Evolutionary conservation across 129 eudicot genomes (phyloP), one percentile per base, ranked within the genome.

Genomic region (Ambrosia trifida): DNA sequence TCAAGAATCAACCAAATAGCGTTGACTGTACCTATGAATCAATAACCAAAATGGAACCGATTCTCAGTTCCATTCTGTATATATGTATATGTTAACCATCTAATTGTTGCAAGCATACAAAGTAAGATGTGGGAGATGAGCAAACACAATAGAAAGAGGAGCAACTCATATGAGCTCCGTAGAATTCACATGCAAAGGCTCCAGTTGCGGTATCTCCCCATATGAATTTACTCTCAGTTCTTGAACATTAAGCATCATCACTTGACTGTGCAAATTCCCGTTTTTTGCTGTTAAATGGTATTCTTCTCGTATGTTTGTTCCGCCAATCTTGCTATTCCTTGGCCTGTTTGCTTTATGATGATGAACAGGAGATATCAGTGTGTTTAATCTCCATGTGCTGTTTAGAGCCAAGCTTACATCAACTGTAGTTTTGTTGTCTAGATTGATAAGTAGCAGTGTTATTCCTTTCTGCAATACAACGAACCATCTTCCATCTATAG

Each of bases 131-230:
- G 89, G 98, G 31, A 92, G 65, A 63, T 80, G 96, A 58, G 72
- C 85, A 78, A 92, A 88, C 65, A 86, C 94, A 79, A 92, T 85
- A n/a, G 96, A 88, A 78, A 28, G 76, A 19, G 95, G 96, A 72
- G 81, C 87, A 50, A 88, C 91, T 30, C 17, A 41, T 62, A 91
- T 72, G 11, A 85, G 82, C 63, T 81, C 88, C 11, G 93, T 84
- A 60, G 89, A 79, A 41, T 84, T 77, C 62, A 86, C 91, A 36
- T 28, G 3, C 70, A 79, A 14, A 35, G 96, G 91, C 63, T 79
- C 77, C 47, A 91, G 71, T 2, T 68, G 43, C 17, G 97, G 97
- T 69, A 91, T 84, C 67, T 70, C 68, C 16, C 86, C 90, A 7
- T 78, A 47, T 30, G 91, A 75, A 70, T 76, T 76, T 35, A 91